Evolutionary conservation across 345 rosid species (phyloP).

Genomic region (Euphorbia pulcherrima): DNA sequence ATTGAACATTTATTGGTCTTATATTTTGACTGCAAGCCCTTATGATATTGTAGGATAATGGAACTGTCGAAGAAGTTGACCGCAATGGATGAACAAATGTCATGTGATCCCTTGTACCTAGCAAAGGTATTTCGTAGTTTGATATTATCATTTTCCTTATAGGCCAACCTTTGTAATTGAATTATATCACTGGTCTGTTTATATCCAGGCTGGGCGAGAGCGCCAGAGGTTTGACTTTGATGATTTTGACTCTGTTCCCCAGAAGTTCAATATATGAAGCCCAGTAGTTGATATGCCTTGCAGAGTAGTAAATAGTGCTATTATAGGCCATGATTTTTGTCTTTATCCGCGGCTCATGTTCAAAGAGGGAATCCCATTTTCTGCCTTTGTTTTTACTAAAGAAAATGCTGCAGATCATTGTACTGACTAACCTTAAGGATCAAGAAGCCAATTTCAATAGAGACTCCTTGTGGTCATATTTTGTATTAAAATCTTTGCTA

Average conservation of each 20-base stretch:
- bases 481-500: neutral
- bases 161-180: slow-evolving; percentile 5
- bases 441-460: neutral
- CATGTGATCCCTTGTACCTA: slow-evolving; percentile 75
- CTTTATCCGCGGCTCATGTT: slow-evolving; percentile 11
- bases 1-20: neutral
- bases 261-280: slow-evolving; percentile 65
- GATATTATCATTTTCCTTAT: slow-evolving; percentile 8
- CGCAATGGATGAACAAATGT: slow-evolving; percentile 67
- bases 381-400: neutral
- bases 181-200: neutral
- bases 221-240: slow-evolving; percentile 91
- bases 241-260: slow-evolving; percentile 83
- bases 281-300: slow-evolving; percentile 54
- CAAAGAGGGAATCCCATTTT: slow-evolving; percentile 12
- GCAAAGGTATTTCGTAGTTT: slow-evolving; percentile 48
- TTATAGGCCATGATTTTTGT: neutral
- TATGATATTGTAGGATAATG: slow-evolving; percentile 53
- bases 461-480: neutral
- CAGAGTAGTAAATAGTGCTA: slow-evolving; percentile 3
- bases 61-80: slow-evolving; percentile 74
- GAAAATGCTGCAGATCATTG: neutral
- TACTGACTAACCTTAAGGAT: neutral
- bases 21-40: neutral
- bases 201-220: slow-evolving; percentile 71